Conservation (phyloP, 768 basidiomycete genomes). For the Mycena vulgaris region DNA sequence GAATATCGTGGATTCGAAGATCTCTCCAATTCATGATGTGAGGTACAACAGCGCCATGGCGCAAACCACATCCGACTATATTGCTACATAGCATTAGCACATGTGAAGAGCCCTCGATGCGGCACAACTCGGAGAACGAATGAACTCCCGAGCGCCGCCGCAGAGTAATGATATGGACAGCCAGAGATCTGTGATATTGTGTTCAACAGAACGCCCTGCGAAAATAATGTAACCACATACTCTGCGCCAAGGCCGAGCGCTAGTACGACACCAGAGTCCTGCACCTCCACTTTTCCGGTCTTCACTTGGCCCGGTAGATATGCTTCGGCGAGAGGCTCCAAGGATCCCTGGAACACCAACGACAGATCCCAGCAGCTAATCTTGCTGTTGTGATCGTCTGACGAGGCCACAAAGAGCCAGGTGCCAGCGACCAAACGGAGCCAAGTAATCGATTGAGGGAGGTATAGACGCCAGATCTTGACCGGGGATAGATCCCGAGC, state of each 20-base stretch:
- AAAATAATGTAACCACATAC: background rate
- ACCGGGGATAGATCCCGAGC: background rate
- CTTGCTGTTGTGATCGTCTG: background rate
- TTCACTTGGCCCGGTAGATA: conserved; percentile 27
- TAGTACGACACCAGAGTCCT: conserved; percentile 19
- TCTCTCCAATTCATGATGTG: conserved; percentile 15
- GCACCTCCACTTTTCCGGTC: conserved; percentile 25
- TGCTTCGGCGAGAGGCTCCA: conserved; percentile 12
- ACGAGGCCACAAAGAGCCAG: conserved; percentile 7
- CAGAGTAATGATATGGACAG: conserved; percentile 10
- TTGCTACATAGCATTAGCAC: background rate
- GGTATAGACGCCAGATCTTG: background rate
- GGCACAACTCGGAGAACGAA: background rate
- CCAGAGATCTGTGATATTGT: conserved; percentile 1
- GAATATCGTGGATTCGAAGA: background rate
- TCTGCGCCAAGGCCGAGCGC: conserved; percentile 26
- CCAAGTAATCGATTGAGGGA: conserved; percentile 35
- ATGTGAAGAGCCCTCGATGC: background rate
- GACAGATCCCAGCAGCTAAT: conserved; percentile 4
- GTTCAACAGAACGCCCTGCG: background rate
- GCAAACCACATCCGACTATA: background rate
- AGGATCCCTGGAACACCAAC: background rate
- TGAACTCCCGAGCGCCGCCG: background rate
- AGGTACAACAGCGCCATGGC: background rate
- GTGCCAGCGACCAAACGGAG: conserved; percentile 29